Conservation (phyloP, 2,329 filamentous ascomycete genomes). For the Samsoniella hepiali region DNA sequence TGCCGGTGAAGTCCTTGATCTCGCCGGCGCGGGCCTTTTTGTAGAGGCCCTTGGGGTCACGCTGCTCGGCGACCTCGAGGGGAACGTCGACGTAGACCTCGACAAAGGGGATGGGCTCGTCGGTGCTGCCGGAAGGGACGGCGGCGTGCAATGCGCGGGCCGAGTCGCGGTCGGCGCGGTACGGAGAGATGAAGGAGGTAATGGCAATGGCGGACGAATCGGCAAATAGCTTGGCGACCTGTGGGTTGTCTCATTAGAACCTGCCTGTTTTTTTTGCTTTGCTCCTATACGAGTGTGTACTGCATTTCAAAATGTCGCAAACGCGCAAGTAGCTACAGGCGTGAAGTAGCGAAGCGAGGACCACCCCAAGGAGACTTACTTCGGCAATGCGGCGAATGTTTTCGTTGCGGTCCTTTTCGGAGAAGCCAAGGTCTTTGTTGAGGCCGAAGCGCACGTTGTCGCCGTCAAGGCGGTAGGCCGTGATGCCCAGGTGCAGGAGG, state of each 20-base stretch:
- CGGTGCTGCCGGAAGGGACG: slow-evolving; percentile 39
- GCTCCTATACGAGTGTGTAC: neutral
- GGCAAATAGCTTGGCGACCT: slow-evolving; percentile 90
- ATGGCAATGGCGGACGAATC: slow-evolving; percentile 84
- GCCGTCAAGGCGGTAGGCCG: slow-evolving; percentile 91
- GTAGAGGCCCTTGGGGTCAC: slow-evolving; percentile 96
- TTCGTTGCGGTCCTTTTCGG: slow-evolving; percentile 88
- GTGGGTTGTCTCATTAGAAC: neutral
- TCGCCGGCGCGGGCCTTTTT: slow-evolving; percentile 92
- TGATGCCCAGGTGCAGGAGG: slow-evolving; percentile 77
- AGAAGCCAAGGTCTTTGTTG: slow-evolving; percentile 97
- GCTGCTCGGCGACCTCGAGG: slow-evolving; percentile 86
- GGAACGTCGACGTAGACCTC: slow-evolving; percentile 93
- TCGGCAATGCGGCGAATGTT: slow-evolving; percentile 97
- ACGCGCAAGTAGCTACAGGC: neutral
- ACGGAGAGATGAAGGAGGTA: slow-evolving; percentile 96
- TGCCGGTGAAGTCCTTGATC: slow-evolving; percentile 96
- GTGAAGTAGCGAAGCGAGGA: neutral
- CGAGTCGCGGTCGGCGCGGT: slow-evolving; percentile 78
- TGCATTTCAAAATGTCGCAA: neutral
- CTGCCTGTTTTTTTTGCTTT: slow-evolving; percentile 33
- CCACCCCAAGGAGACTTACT: slow-evolving; percentile 24
- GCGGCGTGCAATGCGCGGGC: slow-evolving; percentile 76
- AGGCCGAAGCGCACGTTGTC: slow-evolving; percentile 98
- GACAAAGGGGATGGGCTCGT: slow-evolving; percentile 78